These are phyloP conservation scores for Decorospora gaudefroyi DNA, from an alignment of 2,329 filamentous ascomycete genomes.

Conservation along the genomic window DNA sequence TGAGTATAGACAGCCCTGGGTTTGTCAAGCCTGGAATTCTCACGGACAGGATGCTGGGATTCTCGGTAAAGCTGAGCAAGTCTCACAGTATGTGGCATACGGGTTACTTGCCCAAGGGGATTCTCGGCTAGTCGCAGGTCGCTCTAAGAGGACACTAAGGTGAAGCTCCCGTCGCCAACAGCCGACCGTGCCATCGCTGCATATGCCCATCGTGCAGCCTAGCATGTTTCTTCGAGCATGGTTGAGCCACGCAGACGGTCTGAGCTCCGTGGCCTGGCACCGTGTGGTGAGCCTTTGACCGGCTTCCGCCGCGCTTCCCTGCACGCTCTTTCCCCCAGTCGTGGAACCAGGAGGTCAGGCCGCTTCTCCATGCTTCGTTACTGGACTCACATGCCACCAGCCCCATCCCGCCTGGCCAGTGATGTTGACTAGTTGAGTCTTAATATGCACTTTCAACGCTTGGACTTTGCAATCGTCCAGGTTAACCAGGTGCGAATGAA, in stretches of 20 bases:
- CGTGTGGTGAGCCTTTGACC: conserved; percentile 34
- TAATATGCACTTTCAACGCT: conserved; percentile 44
- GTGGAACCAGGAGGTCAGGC: conserved; percentile 35
- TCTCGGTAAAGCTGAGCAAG: conserved; percentile 10
- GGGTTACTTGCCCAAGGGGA: conserved; percentile 32
- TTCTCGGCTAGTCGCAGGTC: conserved; percentile 30
- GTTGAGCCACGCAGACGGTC: conserved; percentile 34
- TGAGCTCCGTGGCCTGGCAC: conserved; percentile 32
- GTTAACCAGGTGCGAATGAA: conserved; percentile 41
- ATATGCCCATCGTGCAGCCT: conserved; percentile 29
- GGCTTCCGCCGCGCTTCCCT: conserved; percentile 35
- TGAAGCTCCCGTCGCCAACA: conserved; percentile 31
- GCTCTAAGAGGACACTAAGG: conserved; percentile 20
- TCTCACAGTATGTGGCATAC: conserved; percentile 10
- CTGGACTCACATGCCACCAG: conserved; percentile 28
- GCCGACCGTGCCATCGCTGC: conserved; percentile 34
- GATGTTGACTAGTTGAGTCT: conserved; percentile 37
- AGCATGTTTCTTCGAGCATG: conserved; percentile 29
- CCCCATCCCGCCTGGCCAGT: conserved; percentile 31
- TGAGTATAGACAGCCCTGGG: background rate
- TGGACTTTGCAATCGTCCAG: conserved; percentile 40
- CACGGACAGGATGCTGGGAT: no score
- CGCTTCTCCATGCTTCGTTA: conserved; percentile 24
- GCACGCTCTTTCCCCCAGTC: conserved; percentile 29
- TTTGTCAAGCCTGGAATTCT: conserved; percentile 1